Evolutionary conservation across 179 eudicot genomes (phyloP).

Genomic region (Gypsophila paniculata): DNA sequence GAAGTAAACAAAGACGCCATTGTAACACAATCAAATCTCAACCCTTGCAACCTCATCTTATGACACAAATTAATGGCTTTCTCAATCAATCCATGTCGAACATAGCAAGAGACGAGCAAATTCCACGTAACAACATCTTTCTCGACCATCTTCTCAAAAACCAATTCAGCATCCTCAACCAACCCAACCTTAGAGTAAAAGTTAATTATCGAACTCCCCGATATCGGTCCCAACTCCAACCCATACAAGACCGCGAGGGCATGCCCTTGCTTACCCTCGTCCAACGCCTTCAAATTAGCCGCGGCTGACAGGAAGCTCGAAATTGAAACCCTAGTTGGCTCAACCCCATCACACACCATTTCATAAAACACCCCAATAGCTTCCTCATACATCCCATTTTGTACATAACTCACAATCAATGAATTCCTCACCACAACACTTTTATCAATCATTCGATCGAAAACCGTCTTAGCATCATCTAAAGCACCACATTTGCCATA

Average conservation of each 20-base stretch:
- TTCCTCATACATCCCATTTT: constrained; percentile 53
- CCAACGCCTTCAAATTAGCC: constrained; percentile 33
- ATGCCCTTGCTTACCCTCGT: constrained; percentile 57
- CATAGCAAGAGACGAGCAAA: constrained; percentile 50
- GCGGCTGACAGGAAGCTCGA: constrained; percentile 52
- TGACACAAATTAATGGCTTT: constrained; percentile 33
- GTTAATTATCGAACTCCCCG: constrained; percentile 51
- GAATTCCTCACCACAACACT: constrained; percentile 56
- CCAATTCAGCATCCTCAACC: constrained; percentile 42
- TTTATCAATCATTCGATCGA: constrained; percentile 43
- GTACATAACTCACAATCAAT: constrained; percentile 50
- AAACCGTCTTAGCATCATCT: constrained; percentile 38
- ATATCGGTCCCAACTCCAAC: constrained; percentile 38
- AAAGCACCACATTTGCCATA: constrained; percentile 55
- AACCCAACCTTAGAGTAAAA: constrained; percentile 50
- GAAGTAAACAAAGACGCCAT: constrained; percentile 41
- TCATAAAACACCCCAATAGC: constrained; percentile 41
- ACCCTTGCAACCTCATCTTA: constrained; percentile 36
- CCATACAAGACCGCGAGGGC: constrained; percentile 41
- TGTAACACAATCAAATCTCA: constrained; percentile 50
- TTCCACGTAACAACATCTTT: constrained; percentile 63
- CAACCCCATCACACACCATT: constrained; percentile 45
- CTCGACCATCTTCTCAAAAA: constrained; percentile 41
- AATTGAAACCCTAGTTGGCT: constrained; percentile 49
- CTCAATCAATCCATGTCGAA: constrained; percentile 33